Evolutionary conservation across 2,329 filamentous ascomycete species (phyloP), one percentile per base, ranked within the genome.

Genomic region (Colletotrichum kahawae): DNA sequence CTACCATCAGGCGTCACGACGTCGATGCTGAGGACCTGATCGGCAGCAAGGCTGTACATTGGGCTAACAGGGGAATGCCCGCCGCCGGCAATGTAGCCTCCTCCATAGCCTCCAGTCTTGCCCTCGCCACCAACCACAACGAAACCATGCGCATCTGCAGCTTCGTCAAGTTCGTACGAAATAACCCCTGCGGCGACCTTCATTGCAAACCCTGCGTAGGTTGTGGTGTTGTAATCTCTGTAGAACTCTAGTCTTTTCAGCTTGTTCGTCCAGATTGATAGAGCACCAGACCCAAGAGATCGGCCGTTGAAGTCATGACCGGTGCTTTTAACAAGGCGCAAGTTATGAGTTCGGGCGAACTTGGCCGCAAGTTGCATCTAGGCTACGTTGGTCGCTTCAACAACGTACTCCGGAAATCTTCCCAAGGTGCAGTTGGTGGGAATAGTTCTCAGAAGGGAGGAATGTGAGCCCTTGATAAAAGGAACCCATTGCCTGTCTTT

Each of bases 31-130:
- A 90, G 80, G 7, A 70, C 67, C 51, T 70, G 88, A 75, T 93
- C 92, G 0, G 90, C 90, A 16, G 82, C 89, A 0, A 94, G 84
- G 6, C 92, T 92, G 59, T 88, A 90, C 16, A 79, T 82, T 2
- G 88, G 88, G 34, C 83, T 84, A 1, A 93, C 82, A 0, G 87
- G 83, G 1, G 87, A 88, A 78, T 92, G 90, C 0, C 92, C 92
- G 14, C 90, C 91, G 78, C 91, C 89, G 3, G 24, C 24, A 24
- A 84, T 87, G 77, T 89, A 93, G 1, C 91, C 91, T 18, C 91
- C 91, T 1, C 89, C 87, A 12, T 91, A 77, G 3, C 91, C 91
- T 7, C 93, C 90, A 1, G 87, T 89, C 2, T 78, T 81, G 62
- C 89, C 89, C 18, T 89, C 88, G 7, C 90, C 90, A n/a, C 87